A percentile compares a stretch with the other conserved stretches of the same genome.
Conservation (phyloP, 2,329 filamentous ascomycete species). For the Thelonectria rubi region DNA sequence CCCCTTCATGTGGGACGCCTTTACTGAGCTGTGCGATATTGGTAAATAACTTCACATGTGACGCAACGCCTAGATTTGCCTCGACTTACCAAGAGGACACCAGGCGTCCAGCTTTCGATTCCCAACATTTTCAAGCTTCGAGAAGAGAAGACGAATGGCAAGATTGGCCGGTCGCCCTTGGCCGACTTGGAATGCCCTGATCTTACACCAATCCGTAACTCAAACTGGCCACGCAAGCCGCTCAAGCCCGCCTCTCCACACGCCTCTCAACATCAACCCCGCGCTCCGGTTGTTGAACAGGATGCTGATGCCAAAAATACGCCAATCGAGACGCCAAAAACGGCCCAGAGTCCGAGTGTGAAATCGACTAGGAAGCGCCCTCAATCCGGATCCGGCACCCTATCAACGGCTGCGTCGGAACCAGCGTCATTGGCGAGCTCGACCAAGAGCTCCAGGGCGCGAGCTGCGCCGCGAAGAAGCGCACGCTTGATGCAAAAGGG, state of each 20-base stretch:
- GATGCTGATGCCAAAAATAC: constrained; percentile 3
- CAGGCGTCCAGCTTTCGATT: constrained; percentile 15
- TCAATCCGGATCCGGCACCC: constrained; percentile 7
- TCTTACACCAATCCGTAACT: constrained; percentile 10
- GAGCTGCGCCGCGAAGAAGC: constrained; percentile 29
- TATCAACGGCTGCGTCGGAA: constrained; percentile 2
- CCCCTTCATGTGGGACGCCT: constrained; percentile 38
- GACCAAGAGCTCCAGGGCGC: not conserved
- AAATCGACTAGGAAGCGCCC: constrained; percentile 4
- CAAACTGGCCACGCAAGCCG: constrained; percentile 20
- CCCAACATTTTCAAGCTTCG: constrained; percentile 28
- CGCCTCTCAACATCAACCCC: constrained; percentile 9
- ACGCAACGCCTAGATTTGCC: not conserved
- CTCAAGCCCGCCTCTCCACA: constrained; percentile 18
- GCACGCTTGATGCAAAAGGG: constrained; percentile 26
- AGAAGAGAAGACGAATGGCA: constrained; percentile 13
- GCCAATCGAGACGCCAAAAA: not conserved
- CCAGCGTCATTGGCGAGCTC: constrained; percentile 16
- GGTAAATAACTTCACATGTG: constrained; percentile 13
- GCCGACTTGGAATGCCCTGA: constrained; percentile 7
- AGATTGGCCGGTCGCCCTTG: not conserved
- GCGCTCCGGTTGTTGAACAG: not conserved
- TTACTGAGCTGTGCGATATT: constrained; percentile 33
- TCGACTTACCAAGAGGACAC: constrained; percentile 4
- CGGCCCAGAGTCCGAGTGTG: not conserved